Evolutionary conservation across 2,329 filamentous ascomycete genomes (phyloP), one percentile per base, ranked within the genome.

Genomic region (Clonostachys solani): DNA sequence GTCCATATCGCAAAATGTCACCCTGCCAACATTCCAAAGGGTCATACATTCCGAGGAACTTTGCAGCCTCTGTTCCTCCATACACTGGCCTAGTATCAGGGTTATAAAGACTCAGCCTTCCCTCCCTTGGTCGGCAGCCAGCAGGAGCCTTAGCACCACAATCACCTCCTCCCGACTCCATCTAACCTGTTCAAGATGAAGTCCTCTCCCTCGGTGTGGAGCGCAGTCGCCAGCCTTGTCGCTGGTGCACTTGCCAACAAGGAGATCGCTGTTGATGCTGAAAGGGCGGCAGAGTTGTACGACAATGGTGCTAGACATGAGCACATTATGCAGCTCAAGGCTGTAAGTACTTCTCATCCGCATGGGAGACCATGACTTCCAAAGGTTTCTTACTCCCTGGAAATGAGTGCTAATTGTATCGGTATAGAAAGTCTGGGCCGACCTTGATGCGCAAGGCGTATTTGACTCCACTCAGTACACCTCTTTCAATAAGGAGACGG

Each of bases 401-500:
- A 42, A 15, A 16, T 42, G 16, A 16, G 4, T 23, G 8, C 23
- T 42, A 19, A 16, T 9, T 19, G 16, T 42, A 19, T 13, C 41
- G 3, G 1, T 17, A 42, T 40, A 42, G 46, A 33, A 48, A 44
- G 7, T 34, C 34, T 56, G 53, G 53, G 37, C 51, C 23, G 54
- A 51, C 3, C 49, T 55, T 37, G 46, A 51, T 19, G 54, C 48
- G 12, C 47, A 49, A 7, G 55, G 55, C 12, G 46, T 56, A 15
- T 49, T 55, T 48, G 49, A 56, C 50, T 55, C 54, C 3, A 48
- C 50, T 16, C 44, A 51, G 23, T 57, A 53, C 52, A 54, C 55
- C 34, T 45, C 50, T 12, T 53, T 58, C 23, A 50, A 50, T 12
- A 54, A 57, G 41, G 55, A 54, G 12, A 52, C 54, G 49, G 40